These are phyloP conservation scores for Trichoderma virens DNA, from an alignment of 495 filamentous ascomycete genomes.

Conservation along the genomic window DNA sequence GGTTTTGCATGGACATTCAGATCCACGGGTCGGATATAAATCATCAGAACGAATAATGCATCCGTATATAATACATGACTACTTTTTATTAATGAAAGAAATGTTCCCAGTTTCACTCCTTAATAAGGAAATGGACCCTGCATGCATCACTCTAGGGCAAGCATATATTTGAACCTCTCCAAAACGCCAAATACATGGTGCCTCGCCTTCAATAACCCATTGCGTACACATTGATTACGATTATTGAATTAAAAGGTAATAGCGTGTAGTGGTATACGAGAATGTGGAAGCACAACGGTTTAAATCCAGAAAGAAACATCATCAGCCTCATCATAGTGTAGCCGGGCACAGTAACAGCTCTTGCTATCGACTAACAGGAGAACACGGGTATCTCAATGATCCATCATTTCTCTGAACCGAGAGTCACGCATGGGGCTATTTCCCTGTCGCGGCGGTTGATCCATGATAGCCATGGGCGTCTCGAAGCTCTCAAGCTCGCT, in stretches of 20 bases:
- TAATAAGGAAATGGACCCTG: not conserved
- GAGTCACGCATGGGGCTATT: slow-evolving; percentile 36
- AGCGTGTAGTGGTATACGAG: no score
- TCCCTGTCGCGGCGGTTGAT: slow-evolving; percentile 18
- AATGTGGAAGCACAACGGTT: no score
- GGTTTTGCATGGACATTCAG: no score
- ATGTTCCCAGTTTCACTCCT: not conserved
- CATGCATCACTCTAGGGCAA: not conserved
- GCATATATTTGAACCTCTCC: not conserved
- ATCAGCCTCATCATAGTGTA: no score
- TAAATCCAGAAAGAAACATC: no score
- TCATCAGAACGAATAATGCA: no score
- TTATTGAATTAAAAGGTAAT: no score
- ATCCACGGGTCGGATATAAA: no score
- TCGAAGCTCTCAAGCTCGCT: slow-evolving; percentile 15
- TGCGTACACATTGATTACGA: not conserved
- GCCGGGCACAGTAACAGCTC: no score
- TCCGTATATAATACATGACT: not conserved
- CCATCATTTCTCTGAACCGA: slow-evolving; percentile 28
- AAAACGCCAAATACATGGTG: not conserved
- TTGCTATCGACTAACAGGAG: no score
- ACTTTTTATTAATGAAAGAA: not conserved
- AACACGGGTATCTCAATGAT: not conserved
- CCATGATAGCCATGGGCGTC: slow-evolving; percentile 18
- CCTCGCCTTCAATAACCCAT: not conserved